These are phyloP conservation scores for Fusarium udum DNA, from an alignment of 2,329 filamentous ascomycete species.

Conservation along the genomic window DNA sequence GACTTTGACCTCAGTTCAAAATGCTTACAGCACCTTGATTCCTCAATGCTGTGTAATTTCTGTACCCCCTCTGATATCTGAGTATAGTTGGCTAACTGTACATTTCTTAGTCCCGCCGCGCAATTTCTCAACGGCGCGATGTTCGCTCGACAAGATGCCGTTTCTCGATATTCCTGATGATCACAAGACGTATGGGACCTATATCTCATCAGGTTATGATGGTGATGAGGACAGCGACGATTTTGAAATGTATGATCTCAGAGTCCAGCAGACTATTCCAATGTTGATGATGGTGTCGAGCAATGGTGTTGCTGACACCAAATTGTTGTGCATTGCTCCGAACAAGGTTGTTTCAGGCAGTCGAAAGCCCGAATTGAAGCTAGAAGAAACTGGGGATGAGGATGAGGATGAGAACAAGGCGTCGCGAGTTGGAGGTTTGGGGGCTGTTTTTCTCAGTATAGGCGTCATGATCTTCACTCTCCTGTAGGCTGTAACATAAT, in stretches of 20 bases:
- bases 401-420: neutral
- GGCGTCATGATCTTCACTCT: neutral
- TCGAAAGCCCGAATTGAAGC: neutral
- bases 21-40: neutral
- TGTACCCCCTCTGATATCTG: neutral
- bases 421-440: neutral
- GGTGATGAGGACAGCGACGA: neutral
- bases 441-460: neutral
- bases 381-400: neutral
- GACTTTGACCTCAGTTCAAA: neutral
- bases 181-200: neutral
- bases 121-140: neutral
- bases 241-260: neutral
- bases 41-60: too few species aligned
- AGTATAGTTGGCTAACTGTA: neutral
- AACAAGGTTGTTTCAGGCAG: neutral
- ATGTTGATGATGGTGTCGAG: neutral
- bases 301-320: fast-evolving
- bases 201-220: neutral
- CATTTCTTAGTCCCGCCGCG: neutral
- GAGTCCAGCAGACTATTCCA: neutral
- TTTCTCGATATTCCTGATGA: neutral
- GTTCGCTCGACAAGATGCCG: neutral
- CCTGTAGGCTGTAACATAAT: neutral
- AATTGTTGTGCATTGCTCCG: neutral